Percentiles rank a stretch among this genome's conserved stretches.
Evolutionary conservation across 371 early-diverging fungal genomes (phyloP).

Genomic region (Syncephalastrum monosporum): DNA sequence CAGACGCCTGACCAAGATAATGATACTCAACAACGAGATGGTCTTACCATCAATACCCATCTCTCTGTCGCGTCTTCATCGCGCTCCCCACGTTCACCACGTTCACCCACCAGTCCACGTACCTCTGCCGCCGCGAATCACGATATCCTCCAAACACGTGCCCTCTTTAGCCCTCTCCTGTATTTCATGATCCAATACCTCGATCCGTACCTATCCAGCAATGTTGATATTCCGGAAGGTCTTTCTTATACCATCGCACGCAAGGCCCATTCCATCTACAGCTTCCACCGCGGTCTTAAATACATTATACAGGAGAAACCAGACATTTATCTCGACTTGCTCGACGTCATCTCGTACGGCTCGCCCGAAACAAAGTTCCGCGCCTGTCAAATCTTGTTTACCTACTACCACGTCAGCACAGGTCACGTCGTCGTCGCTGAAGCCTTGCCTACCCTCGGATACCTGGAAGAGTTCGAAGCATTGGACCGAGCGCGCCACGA

Average conservation of each 20-base stretch:
- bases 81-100: constrained; percentile 11
- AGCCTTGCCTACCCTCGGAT: constrained; percentile 35
- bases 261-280: constrained; percentile 34
- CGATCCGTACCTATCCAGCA: constrained; percentile 36
- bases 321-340: constrained; percentile 51
- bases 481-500: constrained; percentile 27
- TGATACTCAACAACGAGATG: constrained; percentile 19
- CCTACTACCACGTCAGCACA: constrained; percentile 43
- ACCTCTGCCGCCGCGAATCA: constrained; percentile 8
- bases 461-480: constrained; percentile 25
- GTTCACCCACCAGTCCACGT: constrained; percentile 14
- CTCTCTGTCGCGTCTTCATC: constrained; percentile 6
- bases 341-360: constrained; percentile 52
- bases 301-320: constrained; percentile 53
- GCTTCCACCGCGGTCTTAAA: constrained; percentile 51
- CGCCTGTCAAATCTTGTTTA: constrained; percentile 43
- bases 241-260: constrained; percentile 20
- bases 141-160: constrained; percentile 19
- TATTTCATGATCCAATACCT: constrained; percentile 48
- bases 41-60: constrained; percentile 47
- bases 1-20: constrained; percentile 29
- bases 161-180: constrained; percentile 43
- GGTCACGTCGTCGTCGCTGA: constrained; percentile 55
- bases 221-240: constrained; percentile 13
- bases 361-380: constrained; percentile 35